phyloP scores from a whole-genome alignment of 2,329 filamentous ascomycete genomes.

The Pyrenochaeta sp. region DNA sequence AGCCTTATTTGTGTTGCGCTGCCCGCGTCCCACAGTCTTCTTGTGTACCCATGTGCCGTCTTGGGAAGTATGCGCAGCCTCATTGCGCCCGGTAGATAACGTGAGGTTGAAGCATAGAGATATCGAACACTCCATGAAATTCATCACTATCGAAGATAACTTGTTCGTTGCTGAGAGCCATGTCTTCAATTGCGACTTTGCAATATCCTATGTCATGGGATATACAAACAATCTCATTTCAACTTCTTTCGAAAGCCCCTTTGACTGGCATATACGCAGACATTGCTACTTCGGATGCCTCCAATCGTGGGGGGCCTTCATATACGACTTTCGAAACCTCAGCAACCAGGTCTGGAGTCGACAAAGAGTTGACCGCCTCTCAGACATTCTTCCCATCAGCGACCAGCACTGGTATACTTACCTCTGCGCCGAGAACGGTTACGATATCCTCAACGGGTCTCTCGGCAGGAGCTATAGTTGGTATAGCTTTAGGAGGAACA shows the following conservation, averaged over 20 bases:
- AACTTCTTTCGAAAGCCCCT: too few relatives aligned
- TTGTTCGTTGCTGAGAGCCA: too few relatives aligned
- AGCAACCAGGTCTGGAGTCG: not conserved
- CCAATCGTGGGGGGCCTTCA: not conserved
- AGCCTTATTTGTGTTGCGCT: not conserved
- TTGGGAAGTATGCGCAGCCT: not conserved
- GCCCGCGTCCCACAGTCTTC: not conserved
- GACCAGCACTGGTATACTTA: not conserved
- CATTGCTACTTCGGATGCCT: not conserved
- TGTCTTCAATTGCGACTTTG: too few relatives aligned
- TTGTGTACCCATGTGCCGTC: not conserved
- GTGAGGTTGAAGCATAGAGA: not conserved
- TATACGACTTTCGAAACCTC: not conserved
- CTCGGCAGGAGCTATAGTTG: not conserved
- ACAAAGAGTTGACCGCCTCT: not conserved
- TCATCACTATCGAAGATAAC: too few relatives aligned
- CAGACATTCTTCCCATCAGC: not conserved
- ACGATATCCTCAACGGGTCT: not conserved
- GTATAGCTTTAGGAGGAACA: not conserved
- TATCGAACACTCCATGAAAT: not conserved
- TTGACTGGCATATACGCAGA: too few relatives aligned
- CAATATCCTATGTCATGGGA: too few relatives aligned
- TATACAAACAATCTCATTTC: too few relatives aligned
- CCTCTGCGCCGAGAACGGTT: not conserved
- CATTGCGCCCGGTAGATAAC: not conserved